Evolutionary conservation across 352 stramenopile genomes (phyloP), one percentile per base, ranked within the genome.

Genomic region (Globisporangium takayamanum): DNA sequence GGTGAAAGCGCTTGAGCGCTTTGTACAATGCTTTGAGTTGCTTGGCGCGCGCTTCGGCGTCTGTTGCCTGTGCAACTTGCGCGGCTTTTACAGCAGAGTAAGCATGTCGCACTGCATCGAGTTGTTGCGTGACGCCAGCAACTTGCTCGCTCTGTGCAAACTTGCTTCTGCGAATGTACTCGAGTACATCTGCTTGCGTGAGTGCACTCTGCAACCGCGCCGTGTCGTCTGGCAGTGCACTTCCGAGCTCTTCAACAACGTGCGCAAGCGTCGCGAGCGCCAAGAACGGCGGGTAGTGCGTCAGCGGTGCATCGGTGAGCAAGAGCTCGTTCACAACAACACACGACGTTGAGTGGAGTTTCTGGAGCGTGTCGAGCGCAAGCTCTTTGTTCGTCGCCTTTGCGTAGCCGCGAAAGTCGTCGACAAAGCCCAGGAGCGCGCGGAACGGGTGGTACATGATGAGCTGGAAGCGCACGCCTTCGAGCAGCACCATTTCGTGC

Each of bases 391-490:
- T 59, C 22, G 79, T 70, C 14, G 82, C 70, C 61, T 93, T 95
- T 39, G 68, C 65, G 18, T 83, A 92, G 6, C 70, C 76, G 0
- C 84, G 81, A 48, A 96, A 88, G 53, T 93, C 82, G 44, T 94
- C 85, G 47, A 96, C 70, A 65, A 96, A 94, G 20, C 83, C 87
- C 26, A 90, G 50, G 14, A 94, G 63, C 14, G 85, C 60, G 45
- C 87, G 87, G 64, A 94, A 93, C 39, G 87, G 87, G 54, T 95
- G 83, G 57, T 94, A 94, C 80, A 94, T 92, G 62, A 94, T 90
- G 4, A 96, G 71, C 63, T 96, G 84, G 59, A 96, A 96, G 48
- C 85, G 84, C 52, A 93, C 82, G 5, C 87, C 86, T 53, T 93
- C 84, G 3, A 96, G 71, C 46, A 96, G 72, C 7, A 88, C 64